Base-by-base conservation (phyloP, 2,329 filamentous ascomycete species). In the Pyrenochaeta sp. region DNA sequence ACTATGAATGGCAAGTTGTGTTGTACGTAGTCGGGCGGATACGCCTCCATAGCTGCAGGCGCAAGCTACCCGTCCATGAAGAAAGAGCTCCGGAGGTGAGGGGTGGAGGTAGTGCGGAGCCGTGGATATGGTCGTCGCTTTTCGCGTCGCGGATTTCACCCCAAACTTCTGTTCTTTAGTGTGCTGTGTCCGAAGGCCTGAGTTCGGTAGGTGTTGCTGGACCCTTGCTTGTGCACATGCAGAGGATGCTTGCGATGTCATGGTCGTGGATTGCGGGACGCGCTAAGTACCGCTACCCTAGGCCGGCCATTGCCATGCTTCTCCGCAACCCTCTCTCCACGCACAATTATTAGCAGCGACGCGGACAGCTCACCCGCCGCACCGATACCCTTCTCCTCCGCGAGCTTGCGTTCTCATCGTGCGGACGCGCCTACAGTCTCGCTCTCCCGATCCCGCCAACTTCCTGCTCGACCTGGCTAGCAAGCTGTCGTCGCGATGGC, bases 1-100 rank as follows among this genome's bases (percentile, higher is more conserved):
- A 96, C 82, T 60, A 98, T 80, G 56, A 97, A 85, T 36, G 94
- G 94, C 69, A 96, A 85, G 79, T 95, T 96, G 79, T 95, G 93
- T 75, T 89, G 87, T 77, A 96, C 83, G 81, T 93, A 96, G 78
- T 90, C 90, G 57, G 81, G 77, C 53, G 91, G 90, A 79, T 92
- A 94, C 69, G 86, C 91, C 78, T 95, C 90, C 91, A 95, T 95
- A 43, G 59, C 67, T 64, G 62, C 30, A 49, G 34, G 67, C 64
- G 56, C 50, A 49, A 47, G 63, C 69, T 71, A 71, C 64, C 66
- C 65, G 61, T 69, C 72, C 73, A 76, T 76, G 61, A 52, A 67
- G 58, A 42, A 42, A 44, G 53, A 52, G 56, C 34, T 55, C 27
- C 13, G 50, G 37, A 40, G 39, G 49, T 47, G 49, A 32, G 52